Conservation (phyloP, 208 protist species). For the Trypanosoma platydactyli region DNA sequence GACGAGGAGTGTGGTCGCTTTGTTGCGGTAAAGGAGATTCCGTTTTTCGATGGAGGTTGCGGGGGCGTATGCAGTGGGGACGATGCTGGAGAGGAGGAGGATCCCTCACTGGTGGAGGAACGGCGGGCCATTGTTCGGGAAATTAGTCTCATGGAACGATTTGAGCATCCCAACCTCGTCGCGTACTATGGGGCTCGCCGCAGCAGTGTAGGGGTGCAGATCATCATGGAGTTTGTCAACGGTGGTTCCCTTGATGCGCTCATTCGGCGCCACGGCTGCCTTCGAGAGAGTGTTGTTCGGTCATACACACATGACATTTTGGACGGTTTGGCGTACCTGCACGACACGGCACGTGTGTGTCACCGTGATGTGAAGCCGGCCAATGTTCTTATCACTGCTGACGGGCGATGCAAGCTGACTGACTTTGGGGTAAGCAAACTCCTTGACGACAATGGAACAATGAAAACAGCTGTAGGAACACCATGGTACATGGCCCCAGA, state of each 20-base stretch:
- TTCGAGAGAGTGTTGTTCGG: constrained; percentile 75
- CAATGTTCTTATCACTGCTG: constrained; percentile 88
- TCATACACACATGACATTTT: constrained; percentile 79
- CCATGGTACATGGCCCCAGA: constrained; percentile 94
- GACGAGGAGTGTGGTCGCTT: constrained; percentile 78
- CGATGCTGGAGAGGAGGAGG: constrained; percentile 7
- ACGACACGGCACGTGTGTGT: constrained; percentile 74
- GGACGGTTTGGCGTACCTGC: constrained; percentile 79
- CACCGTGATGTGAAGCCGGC: constrained; percentile 92
- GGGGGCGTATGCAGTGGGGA: constrained; percentile 4
- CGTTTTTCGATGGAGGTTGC: constrained; percentile 45
- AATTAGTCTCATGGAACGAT: constrained; percentile 74
- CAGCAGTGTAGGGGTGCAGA: constrained; percentile 63
- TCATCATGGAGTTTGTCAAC: constrained; percentile 90
- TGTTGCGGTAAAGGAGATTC: constrained; percentile 88
- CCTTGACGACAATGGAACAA: constrained; percentile 39
- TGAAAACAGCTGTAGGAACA: constrained; percentile 86
- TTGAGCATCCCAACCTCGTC: constrained; percentile 73
- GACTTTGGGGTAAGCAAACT: constrained; percentile 87
- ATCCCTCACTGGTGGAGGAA: constrained; percentile 16
- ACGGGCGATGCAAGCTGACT: constrained; percentile 83
- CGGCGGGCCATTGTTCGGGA: constrained; percentile 65
- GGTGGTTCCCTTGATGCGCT: constrained; percentile 82
- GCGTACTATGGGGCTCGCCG: constrained; percentile 79
- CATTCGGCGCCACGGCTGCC: constrained; percentile 45